Evolutionary conservation across 1,284 basidiomycete species (phyloP).

Genomic region (Ustilago bromivora): DNA sequence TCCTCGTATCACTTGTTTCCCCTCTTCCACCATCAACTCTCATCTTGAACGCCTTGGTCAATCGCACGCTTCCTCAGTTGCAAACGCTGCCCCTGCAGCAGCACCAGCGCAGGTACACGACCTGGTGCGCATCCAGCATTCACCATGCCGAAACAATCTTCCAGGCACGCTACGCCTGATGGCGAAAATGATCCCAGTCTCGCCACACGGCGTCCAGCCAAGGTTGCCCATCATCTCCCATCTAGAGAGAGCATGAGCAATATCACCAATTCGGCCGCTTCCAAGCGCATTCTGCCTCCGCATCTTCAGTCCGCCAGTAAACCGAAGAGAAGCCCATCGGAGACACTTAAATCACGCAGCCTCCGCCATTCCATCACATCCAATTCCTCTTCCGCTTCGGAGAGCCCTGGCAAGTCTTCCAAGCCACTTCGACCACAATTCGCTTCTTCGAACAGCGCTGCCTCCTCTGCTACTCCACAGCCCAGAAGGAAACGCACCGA

Average conservation of each 20-base stretch:
- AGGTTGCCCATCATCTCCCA: slow-evolving; percentile 12
- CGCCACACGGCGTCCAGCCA: slow-evolving; percentile 31
- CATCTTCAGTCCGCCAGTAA: slow-evolving; percentile 31
- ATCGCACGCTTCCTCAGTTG: not conserved
- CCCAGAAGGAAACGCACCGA: slow-evolving; percentile 44
- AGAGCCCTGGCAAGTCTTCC: not conserved
- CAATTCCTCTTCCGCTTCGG: slow-evolving; percentile 20
- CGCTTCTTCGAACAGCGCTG: slow-evolving; percentile 2
- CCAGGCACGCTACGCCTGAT: slow-evolving; percentile 37
- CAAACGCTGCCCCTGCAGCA: not conserved
- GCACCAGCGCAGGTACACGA: not conserved
- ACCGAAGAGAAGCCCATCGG: slow-evolving; percentile 7
- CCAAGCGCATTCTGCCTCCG: slow-evolving; percentile 37
- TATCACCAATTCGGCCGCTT: slow-evolving; percentile 43
- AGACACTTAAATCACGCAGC: slow-evolving; percentile 13
- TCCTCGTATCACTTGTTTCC: not conserved
- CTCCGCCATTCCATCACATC: slow-evolving; percentile 17
- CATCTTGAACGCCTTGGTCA: not conserved
- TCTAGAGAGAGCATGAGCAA: slow-evolving; percentile 40
- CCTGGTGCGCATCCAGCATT: not conserved
- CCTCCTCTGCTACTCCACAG: slow-evolving; percentile 30
- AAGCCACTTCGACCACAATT: slow-evolving; percentile 8
- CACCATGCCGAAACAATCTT: slow-evolving; percentile 26
- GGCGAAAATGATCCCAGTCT: slow-evolving; percentile 35
- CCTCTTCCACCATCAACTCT: slow-evolving; percentile 1